Evolutionary conservation across 139 green algal species (phyloP).

Genomic region (Microglena sp.): DNA sequence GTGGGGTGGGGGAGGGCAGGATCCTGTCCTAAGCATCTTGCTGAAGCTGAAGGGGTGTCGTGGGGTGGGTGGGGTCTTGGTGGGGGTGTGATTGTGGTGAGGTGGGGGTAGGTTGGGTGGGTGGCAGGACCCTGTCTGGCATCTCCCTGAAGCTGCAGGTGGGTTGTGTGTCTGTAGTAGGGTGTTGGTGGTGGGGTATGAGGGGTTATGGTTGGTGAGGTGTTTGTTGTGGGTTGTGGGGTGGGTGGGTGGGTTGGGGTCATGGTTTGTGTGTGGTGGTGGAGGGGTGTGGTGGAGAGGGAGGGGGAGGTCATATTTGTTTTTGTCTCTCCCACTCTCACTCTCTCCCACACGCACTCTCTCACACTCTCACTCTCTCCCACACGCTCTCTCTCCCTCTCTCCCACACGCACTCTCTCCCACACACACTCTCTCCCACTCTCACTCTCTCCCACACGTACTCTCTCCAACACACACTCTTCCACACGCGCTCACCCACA

Average conservation of each 20-base stretch:
- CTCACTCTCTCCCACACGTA: not conserved
- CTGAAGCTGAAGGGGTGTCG: too few relatives aligned
- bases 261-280: too few relatives aligned
- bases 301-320: not conserved
- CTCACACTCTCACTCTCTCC: not conserved
- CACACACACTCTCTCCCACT: not conserved
- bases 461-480: not conserved
- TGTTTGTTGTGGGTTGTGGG: too few relatives aligned
- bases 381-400: not conserved
- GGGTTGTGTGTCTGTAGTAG: too few relatives aligned
- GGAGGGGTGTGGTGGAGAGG: not conserved
- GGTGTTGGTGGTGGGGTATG: too few relatives aligned
- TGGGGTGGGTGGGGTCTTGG: too few relatives aligned
- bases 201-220: too few relatives aligned
- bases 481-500: not conserved
- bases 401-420: not conserved
- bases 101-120: not conserved
- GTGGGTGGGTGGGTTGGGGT: too few relatives aligned
- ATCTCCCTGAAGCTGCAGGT: too few relatives aligned
- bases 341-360: not conserved
- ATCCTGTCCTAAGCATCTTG: too few relatives aligned
- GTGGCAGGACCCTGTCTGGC: not conserved
- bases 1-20: too few relatives aligned
- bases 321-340: not conserved
- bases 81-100: too few relatives aligned